Conservation (phyloP, 2,329 filamentous ascomycete species). For the Thelonectria olida region DNA sequence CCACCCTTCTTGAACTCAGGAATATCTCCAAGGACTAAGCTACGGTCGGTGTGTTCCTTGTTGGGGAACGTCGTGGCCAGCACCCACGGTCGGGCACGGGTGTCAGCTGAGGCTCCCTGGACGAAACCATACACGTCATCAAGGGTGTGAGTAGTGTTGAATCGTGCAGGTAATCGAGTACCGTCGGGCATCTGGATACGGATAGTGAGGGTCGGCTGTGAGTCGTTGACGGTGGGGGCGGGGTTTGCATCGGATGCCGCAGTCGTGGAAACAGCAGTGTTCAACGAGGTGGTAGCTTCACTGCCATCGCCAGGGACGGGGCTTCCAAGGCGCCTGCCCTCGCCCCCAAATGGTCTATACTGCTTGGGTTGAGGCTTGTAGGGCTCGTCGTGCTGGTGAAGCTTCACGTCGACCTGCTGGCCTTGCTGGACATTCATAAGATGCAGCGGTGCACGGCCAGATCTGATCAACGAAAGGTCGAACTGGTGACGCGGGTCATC, state of each 20-base stretch:
- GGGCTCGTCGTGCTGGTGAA: conserved; percentile 76
- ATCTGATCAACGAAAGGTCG: conserved; percentile 79
- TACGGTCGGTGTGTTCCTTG: conserved; percentile 79
- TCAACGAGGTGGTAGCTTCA: conserved; percentile 22
- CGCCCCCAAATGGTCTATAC: conserved; percentile 79
- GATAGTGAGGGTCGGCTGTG: conserved; percentile 74
- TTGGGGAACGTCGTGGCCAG: conserved; percentile 85
- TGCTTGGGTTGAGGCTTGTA: conserved; percentile 78
- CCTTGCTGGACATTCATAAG: conserved; percentile 80
- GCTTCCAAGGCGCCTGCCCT: conserved; percentile 78
- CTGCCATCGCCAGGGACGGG: conserved; percentile 71
- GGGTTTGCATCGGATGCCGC: conserved; percentile 46
- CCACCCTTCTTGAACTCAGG: conserved; percentile 73
- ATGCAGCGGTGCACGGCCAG: conserved; percentile 78
- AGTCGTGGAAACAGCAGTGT: conserved; percentile 31
- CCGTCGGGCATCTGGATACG: conserved; percentile 84
- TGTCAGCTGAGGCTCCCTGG: conserved; percentile 67
- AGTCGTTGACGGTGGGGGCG: conserved; percentile 63
- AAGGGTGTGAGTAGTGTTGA: conserved; percentile 82
- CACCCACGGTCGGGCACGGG: conserved; percentile 70
- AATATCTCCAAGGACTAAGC: conserved; percentile 65
- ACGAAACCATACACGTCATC: conserved; percentile 83
- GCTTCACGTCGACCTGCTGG: conserved; percentile 81
- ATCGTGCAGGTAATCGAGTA: conserved; percentile 78
- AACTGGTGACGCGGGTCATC: conserved; percentile 80